phyloP scores from a whole-genome alignment of 345 rosid genomes.

The Euphorbia pulcherrima region DNA sequence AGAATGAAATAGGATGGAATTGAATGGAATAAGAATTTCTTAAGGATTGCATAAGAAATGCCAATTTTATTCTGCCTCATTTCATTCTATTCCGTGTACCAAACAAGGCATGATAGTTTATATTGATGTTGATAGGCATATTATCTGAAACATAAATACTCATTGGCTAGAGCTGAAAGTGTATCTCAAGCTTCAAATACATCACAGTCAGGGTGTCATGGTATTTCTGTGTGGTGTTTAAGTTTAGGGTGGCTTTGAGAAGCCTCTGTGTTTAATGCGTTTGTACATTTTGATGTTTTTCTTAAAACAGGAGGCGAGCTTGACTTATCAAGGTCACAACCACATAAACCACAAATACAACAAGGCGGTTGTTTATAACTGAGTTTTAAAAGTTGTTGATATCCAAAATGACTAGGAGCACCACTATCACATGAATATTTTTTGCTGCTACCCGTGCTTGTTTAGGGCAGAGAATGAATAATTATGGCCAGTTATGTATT shows the following conservation, averaged over 20 bases:
- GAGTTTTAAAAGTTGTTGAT: slow-evolving; percentile 31
- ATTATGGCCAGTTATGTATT: no score
- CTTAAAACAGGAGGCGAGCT: slow-evolving; percentile 30
- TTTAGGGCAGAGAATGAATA: no score
- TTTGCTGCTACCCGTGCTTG: no score
- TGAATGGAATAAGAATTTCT: no score
- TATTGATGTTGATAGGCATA: slow-evolving; percentile 45
- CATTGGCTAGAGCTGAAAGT: slow-evolving; percentile 46
- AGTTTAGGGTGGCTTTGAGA: slow-evolving; percentile 6
- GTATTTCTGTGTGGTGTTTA: no score
- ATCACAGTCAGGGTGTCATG: slow-evolving; percentile 49
- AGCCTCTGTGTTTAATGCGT: background rate
- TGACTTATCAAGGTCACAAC: slow-evolving; percentile 28
- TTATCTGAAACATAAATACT: slow-evolving; percentile 50
- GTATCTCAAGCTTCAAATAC: slow-evolving; percentile 44
- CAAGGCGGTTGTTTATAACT: slow-evolving; percentile 29
- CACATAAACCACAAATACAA: slow-evolving; percentile 29
- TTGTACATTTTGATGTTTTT: slow-evolving; percentile 5
- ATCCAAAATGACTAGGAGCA: slow-evolving; percentile 43
- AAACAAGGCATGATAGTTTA: slow-evolving; percentile 14
- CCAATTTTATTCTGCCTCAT: no score
- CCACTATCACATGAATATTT: slow-evolving; percentile 29
- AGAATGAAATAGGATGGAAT: no score
- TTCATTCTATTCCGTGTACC: no score
- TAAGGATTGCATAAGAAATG: no score